Evolutionary conservation across 192 early-diverging fungal genomes (phyloP).

Genomic region (Coemansia sp.): DNA sequence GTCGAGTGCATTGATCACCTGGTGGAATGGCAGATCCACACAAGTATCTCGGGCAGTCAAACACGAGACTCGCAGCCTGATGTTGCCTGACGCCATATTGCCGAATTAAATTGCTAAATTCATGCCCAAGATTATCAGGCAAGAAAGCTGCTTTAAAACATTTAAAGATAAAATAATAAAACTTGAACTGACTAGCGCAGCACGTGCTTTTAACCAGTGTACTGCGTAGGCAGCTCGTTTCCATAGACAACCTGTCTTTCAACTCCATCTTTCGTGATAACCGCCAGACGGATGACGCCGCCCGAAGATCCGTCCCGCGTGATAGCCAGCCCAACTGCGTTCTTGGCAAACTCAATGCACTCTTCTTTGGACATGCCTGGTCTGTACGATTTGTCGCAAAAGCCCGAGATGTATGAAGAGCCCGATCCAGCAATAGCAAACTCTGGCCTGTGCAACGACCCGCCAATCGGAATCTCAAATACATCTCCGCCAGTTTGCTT

Average conservation of each 20-base stretch:
- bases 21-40: too few species aligned
- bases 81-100: too few species aligned
- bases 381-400: slow-evolving; percentile 85
- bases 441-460: slow-evolving; percentile 86
- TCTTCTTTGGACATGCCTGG: slow-evolving; percentile 85
- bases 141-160: too few species aligned
- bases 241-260: slow-evolving; percentile 87
- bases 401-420: slow-evolving; percentile 97
- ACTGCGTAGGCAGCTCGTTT: slow-evolving; percentile 62
- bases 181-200: too few species aligned
- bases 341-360: slow-evolving; percentile 90
- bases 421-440: slow-evolving; percentile 96
- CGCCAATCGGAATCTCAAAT: slow-evolving; percentile 89
- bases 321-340: slow-evolving; percentile 91
- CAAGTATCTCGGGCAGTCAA: too few species aligned
- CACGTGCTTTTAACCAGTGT: slow-evolving; percentile 20
- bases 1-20: too few species aligned
- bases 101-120: too few species aligned
- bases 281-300: slow-evolving; percentile 89
- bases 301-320: slow-evolving; percentile 95
- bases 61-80: too few species aligned
- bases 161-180: too few species aligned
- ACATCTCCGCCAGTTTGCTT: slow-evolving; percentile 84
- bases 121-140: too few species aligned
- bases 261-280: slow-evolving; percentile 89